A percentile compares a stretch with the other conserved stretches of the same genome.
Conservation (phyloP, 2,329 filamentous ascomycete genomes). For the Gyromitra esculenta region DNA sequence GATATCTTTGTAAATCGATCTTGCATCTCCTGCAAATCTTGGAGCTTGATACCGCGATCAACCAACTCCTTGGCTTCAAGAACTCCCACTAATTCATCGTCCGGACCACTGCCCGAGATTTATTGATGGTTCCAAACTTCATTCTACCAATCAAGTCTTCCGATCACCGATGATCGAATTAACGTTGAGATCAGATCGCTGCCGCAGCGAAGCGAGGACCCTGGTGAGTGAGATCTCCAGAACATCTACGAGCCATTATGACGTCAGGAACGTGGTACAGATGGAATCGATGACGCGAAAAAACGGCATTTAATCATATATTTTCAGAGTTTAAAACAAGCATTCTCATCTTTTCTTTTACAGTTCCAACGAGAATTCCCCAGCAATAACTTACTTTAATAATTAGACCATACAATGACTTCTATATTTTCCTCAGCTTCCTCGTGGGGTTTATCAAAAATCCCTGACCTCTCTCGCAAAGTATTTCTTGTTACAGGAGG, state of each 20-base stretch:
- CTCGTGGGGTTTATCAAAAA: conserved; percentile 48
- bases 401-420: conserved; percentile 24
- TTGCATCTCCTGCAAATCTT: no score
- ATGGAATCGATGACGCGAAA: conserved; percentile 16
- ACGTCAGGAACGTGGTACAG: conserved; percentile 8
- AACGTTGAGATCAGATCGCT: conserved; percentile 17
- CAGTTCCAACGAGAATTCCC: neutral
- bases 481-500: conserved; percentile 65
- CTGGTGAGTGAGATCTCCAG: neutral
- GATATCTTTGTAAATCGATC: no score
- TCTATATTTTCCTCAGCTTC: conserved; percentile 38
- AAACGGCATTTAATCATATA: neutral
- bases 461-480: conserved; percentile 57
- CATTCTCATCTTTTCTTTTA: neutral
- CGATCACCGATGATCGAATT: neutral
- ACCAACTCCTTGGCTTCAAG: no score
- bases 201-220: neutral
- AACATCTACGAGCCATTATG: conserved; percentile 6
- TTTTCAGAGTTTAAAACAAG: conserved; percentile 4
- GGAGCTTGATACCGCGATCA: no score
- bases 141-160: neutral
- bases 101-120: neutral
- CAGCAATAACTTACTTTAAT: neutral
- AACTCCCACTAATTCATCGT: neutral
- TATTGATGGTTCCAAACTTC: no score